Evolutionary conservation across 2,329 filamentous ascomycete genomes (phyloP), one percentile per base, ranked within the genome.

Genomic region (Talaromyces piceae): DNA sequence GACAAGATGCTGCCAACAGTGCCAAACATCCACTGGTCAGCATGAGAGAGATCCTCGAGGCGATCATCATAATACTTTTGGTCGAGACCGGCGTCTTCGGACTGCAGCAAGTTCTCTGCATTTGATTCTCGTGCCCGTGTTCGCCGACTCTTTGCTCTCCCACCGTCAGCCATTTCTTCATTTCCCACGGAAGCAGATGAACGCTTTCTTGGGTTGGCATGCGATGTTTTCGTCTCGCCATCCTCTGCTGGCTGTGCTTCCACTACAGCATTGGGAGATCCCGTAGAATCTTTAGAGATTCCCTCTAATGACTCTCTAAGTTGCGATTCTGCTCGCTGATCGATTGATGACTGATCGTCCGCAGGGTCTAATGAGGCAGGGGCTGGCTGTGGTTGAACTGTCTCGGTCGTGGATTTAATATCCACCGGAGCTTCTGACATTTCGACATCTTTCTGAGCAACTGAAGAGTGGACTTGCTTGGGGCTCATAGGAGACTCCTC

Each of bases 161-260:
- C 74, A 46, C 77, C 77, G 54, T 84, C 81, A 11, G 69, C 69
- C 11, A 72, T 73, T 47, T 84, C 82, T 2, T 80, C 74, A 25
- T 82, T 71, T 8, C 77, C 79, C 45, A 80, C 77, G 18, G 77
- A 79, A 47, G 82, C 78, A 12, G 78, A 79, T 2, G 81, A 83
- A 51, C 82, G 72, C 63, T 85, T 85, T 18, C 81, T 74, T 20
- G 73, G 73, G 9, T 69, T 68, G 4, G 67, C 60, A 45, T 61
- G 66, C n/a, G 70, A 63, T 45, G 56, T 57, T 48, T 71, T 73
- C 25, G 57, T 51, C 5, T 68, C 65, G 9, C 63, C 64, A 12
- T 69, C 65, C 3, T 50, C 49, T 7, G 59, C 61, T 18, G 52
- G 30, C 11, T 57, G 54, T 8, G 63, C 61, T 44, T 61, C 59